Conservation (phyloP, 257 asterid genomes). For the Solanum pennellii region DNA sequence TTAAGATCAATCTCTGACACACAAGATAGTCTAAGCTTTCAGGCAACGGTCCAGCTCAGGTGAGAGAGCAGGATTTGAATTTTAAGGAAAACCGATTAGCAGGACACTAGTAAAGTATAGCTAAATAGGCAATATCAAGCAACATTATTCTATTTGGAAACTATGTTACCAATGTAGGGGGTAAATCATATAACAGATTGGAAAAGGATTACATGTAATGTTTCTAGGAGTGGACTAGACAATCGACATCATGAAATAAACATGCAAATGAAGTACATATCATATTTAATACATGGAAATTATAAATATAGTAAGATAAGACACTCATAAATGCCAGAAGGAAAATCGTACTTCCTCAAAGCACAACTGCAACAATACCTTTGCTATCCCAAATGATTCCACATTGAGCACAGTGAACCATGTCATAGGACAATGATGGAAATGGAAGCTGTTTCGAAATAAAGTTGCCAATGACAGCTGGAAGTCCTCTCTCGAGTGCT, state of each 20-base stretch:
- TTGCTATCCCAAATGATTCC: conserved; percentile 87
- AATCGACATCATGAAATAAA: background rate
- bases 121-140: background rate
- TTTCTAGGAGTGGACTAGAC: background rate
- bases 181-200: background rate
- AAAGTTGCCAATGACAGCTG: conserved; percentile 81
- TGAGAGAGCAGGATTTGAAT: background rate
- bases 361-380: conserved; percentile 28
- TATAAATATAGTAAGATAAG: background rate
- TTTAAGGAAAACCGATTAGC: background rate
- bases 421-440: conserved; percentile 89
- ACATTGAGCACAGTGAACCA: conserved; percentile 96
- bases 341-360: background rate
- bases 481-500: conserved; percentile 98
- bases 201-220: background rate
- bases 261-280: background rate
- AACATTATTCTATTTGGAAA: background rate
- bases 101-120: background rate
- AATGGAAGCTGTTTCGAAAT: conserved; percentile 76
- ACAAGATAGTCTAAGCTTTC: background rate
- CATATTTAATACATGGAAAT: background rate
- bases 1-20: background rate
- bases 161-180: background rate
- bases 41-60: background rate
- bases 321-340: background rate